Base-by-base conservation (phyloP, 1,139 yeast genomes). In the Geotrichum fermentans region DNA sequence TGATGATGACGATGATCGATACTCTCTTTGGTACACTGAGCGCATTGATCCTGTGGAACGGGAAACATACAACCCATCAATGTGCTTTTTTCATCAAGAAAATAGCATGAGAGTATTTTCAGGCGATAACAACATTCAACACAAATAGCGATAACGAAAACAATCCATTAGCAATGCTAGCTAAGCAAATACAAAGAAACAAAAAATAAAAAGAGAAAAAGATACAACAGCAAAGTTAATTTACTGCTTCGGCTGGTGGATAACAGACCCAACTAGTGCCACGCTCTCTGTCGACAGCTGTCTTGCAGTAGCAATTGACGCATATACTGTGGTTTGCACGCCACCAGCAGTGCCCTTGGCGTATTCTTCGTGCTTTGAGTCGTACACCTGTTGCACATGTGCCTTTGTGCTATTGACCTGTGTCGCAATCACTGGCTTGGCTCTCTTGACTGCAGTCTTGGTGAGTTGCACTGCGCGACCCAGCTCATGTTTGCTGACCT, bases 401-500 rank as follows among this genome's bases (percentile, higher is more conserved):
- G 54, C 52, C 17, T 57, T 53, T 22, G 68, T 59, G 26, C 56
- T 52, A 8, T 56, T 53, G 34, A 60, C 59, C 51, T 61, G 64
- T 37, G 56, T 56, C 42, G 55, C 56, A 32, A 66, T 47, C 14
- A 61, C 58, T 17, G 72, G 71, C 18, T 56, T 55, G 32, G 68
- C 70, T 8, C 70, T 61, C 52, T 55, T 58, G 24, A 61, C 57
- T 6, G 68, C 70, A 14, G 59, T 57, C 32, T 59, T 51, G 34
- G 65, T 65, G 45, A 68, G 58, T 26, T 58, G 52, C 55, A 61
- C 58, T 18, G 69, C 59, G 24, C 67, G 59, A 46, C 64, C 58
- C 22, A 67, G 53, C 56, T 66, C 70, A 18, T 35, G 36, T 20
- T 43, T 45, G 44, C 66, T 65, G 4, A 11, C 29, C 2, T 63